Evolutionary conservation across 345 rosid genomes (phyloP).

Genomic region (Dipteronia dyeriana): DNA sequence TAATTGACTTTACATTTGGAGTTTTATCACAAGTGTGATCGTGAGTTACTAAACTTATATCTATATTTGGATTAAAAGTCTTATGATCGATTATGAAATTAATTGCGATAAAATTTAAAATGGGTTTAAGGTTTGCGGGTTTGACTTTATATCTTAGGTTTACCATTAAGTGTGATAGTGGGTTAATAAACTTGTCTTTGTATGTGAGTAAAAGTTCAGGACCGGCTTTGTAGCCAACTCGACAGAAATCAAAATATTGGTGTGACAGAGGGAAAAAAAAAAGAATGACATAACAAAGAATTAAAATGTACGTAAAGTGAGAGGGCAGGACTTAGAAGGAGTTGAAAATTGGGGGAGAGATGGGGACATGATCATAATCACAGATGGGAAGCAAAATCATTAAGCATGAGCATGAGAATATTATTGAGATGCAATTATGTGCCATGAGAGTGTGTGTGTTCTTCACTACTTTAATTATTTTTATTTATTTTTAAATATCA

Average conservation of each 20-base stretch:
- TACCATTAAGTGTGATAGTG: too few relatives aligned
- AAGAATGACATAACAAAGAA: slow-evolving; percentile 10
- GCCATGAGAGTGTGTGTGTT: slow-evolving; percentile 45
- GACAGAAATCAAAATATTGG: too few relatives aligned
- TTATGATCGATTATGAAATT: too few relatives aligned
- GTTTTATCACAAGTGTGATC: too few relatives aligned
- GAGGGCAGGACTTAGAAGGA: slow-evolving; percentile 6
- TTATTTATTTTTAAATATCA: neutral
- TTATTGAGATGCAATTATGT: slow-evolving; percentile 51
- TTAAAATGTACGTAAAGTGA: slow-evolving; percentile 24
- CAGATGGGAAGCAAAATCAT: slow-evolving; percentile 67
- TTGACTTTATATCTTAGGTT: too few relatives aligned
- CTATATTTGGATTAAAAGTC: too few relatives aligned
- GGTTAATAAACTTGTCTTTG: too few relatives aligned
- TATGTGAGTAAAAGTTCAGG: too few relatives aligned
- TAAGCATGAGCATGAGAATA: slow-evolving; percentile 61
- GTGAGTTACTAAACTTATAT: too few relatives aligned
- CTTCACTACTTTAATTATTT: slow-evolving; percentile 9
- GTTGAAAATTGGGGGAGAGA: slow-evolving; percentile 24
- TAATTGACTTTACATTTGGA: too few relatives aligned
- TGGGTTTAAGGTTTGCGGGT: neutral
- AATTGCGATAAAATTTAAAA: neutral
- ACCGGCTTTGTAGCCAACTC: too few relatives aligned
- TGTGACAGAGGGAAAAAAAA: slow-evolving; percentile 13
- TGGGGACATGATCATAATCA: slow-evolving; percentile 33